Base-by-base conservation (phyloP, 129 eudicot species). In the Logfia minima region DNA sequence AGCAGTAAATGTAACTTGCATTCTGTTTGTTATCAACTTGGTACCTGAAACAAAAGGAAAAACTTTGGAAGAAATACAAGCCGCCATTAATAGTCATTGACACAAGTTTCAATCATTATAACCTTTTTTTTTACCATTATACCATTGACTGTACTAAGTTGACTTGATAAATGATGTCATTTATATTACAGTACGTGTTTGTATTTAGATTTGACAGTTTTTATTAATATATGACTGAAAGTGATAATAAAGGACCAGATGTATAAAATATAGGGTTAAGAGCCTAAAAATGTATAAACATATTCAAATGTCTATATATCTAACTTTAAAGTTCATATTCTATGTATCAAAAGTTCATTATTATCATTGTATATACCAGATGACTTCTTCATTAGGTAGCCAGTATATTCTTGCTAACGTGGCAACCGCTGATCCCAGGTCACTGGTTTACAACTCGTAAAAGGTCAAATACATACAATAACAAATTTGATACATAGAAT, bases 31-130 rank as follows among this genome's bases (percentile, higher is more conserved):
- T 66, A 72, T 87, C 75, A 55, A 48, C 51, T 70, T 87, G 52
- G 96, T 93, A 32, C 96, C 98, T 5, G 97, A 91, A 85, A 93
- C 98, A 77, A 93, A 90, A 85, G 93, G 98, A 29, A 81, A 87
- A 84, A 87, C 93, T 37, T 79, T 93, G 80, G 97, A 90, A 78
- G 80, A 93, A 71, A 93, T 93, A 75, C 98, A 93, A 71, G 88
- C 88, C 48, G 86, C 88, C 62, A 83, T 92, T 18, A 89, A 82
- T 80, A 32, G 17, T 59, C 17, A 80, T 7, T 65, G 60, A 79
- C 74, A 31, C 48, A 45, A 48, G 22, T 41, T 10, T n/a, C 72
- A 23, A 52, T 18, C 66, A 11, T 34, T 72, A 39, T 31, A 52
- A 71, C 6, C 24, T 28, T 19, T 51, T n/a, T 18, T 23, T 63